Percentiles rank a stretch among this genome's conserved stretches.
phyloP scores from a whole-genome alignment of 2,329 filamentous ascomycete genomes.

The Diplodia intermedia region DNA sequence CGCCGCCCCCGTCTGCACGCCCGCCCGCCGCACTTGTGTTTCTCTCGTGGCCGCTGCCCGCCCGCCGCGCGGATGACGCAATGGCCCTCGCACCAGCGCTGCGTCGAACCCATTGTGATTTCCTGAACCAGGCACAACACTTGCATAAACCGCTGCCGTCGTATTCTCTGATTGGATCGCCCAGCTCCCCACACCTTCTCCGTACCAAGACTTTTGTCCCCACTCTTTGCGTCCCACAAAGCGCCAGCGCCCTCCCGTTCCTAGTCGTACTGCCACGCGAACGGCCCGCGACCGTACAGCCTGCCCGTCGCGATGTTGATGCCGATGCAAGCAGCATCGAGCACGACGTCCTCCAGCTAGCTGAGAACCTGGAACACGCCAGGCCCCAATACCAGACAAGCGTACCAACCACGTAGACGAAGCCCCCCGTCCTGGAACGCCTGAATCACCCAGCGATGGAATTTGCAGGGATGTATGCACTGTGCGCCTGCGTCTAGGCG shows the following conservation, averaged over 20 bases:
- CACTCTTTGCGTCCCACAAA: slow-evolving; percentile 12
- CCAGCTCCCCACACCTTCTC: slow-evolving; percentile 16
- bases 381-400: not conserved
- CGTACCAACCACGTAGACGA: slow-evolving; percentile 26
- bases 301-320: slow-evolving; percentile 12
- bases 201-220: slow-evolving; percentile 22
- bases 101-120: slow-evolving; percentile 6
- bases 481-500: slow-evolving; percentile 27
- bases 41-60: not conserved
- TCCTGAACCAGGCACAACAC: slow-evolving; percentile 11
- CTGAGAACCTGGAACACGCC: slow-evolving; percentile 5
- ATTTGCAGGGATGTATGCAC: slow-evolving; percentile 11
- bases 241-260: not conserved
- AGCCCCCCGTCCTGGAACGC: slow-evolving; percentile 19
- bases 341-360: not conserved
- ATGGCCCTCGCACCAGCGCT: slow-evolving; percentile 1
- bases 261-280: slow-evolving; percentile 28
- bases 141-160: slow-evolving; percentile 13
- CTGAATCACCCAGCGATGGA: not conserved
- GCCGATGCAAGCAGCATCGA: slow-evolving; percentile 8
- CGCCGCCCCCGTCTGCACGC: not conserved
- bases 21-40: slow-evolving; percentile 6
- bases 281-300: slow-evolving; percentile 1
- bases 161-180: slow-evolving; percentile 16
- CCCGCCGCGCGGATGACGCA: slow-evolving; percentile 2